Conservation (phyloP, 2,329 filamentous ascomycete genomes). For the Paraphoma sp. region DNA sequence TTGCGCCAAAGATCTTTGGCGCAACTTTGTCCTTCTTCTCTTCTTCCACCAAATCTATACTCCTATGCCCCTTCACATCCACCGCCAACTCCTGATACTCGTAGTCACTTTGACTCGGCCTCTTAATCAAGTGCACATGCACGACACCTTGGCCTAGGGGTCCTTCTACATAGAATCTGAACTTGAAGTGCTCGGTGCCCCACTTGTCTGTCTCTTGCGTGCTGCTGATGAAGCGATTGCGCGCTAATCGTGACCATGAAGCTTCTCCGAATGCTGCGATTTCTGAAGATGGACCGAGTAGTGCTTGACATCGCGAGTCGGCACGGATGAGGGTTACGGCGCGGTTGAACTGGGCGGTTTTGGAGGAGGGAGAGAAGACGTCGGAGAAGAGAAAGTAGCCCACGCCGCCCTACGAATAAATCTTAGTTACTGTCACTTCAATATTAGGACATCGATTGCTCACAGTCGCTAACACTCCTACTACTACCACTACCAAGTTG, state of each 20-base stretch:
- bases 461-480: slow-evolving; percentile 79
- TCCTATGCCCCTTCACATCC: slow-evolving; percentile 72
- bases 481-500: slow-evolving; percentile 80
- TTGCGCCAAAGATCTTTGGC: slow-evolving; percentile 46
- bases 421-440: slow-evolving; percentile 5
- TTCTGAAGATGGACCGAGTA: slow-evolving; percentile 76
- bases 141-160: slow-evolving; percentile 76
- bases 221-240: slow-evolving; percentile 66
- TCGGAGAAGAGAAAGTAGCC: slow-evolving; percentile 51
- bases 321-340: slow-evolving; percentile 80
- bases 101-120: slow-evolving; percentile 68
- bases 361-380: slow-evolving; percentile 68
- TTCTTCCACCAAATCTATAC: slow-evolving; percentile 49
- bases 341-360: slow-evolving; percentile 86
- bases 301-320: slow-evolving; percentile 71
- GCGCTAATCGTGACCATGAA: slow-evolving; percentile 81
- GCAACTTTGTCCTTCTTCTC: slow-evolving; percentile 36
- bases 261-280: slow-evolving; percentile 84
- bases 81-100: slow-evolving; percentile 82
- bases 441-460: slow-evolving; percentile 22
- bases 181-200: slow-evolving; percentile 80
- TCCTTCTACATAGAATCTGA: slow-evolving; percentile 87
- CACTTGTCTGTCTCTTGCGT: slow-evolving; percentile 72
- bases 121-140: slow-evolving; percentile 77
- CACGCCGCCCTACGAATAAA: slow-evolving; percentile 68